A percentile compares a stretch with the other conserved stretches of the same genome.
Evolutionary conservation across 495 filamentous ascomycete species (phyloP).

Genomic region (Trichocladium antarcticum): DNA sequence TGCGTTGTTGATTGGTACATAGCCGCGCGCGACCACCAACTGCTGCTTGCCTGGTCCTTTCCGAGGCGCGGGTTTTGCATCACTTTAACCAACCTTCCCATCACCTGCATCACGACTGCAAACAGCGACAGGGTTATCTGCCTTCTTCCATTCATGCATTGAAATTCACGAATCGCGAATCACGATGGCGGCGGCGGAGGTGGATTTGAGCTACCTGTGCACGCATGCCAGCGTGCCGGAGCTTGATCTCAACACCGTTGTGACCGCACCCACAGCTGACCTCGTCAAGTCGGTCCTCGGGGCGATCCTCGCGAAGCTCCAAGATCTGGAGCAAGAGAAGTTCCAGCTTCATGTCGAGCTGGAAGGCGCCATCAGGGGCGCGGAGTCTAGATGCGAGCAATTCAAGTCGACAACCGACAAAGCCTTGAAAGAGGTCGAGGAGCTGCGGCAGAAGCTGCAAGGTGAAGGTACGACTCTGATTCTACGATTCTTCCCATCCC

Average conservation of each 20-base stretch:
- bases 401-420: slow-evolving; percentile 74
- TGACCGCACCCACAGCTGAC: slow-evolving; percentile 64
- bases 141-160: slow-evolving; percentile 10
- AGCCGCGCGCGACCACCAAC: slow-evolving; percentile 1
- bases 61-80: slow-evolving; percentile 3
- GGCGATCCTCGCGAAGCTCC: slow-evolving; percentile 59
- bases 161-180: slow-evolving; percentile 19
- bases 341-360: slow-evolving; percentile 82
- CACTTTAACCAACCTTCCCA: not conserved
- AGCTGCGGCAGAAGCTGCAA: slow-evolving; percentile 65
- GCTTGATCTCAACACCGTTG: slow-evolving; percentile 49
- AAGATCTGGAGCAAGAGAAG: slow-evolving; percentile 77
- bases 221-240: slow-evolving; percentile 63
- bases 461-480: slow-evolving; percentile 58
- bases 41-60: slow-evolving; percentile 4
- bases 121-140: not conserved
- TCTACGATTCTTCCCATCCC: not conserved
- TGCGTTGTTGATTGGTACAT: slow-evolving; percentile 5
- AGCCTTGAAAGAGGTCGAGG: slow-evolving; percentile 64
- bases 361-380: slow-evolving; percentile 70
- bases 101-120: not conserved
- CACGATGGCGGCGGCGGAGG: slow-evolving; percentile 62
- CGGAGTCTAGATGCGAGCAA: slow-evolving; percentile 67
- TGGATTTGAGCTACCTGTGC: slow-evolving; percentile 67
- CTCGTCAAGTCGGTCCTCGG: slow-evolving; percentile 60